Base-by-base conservation (phyloP, 2,329 filamentous ascomycete species). In the Sporothrix dimorphospora region DNA sequence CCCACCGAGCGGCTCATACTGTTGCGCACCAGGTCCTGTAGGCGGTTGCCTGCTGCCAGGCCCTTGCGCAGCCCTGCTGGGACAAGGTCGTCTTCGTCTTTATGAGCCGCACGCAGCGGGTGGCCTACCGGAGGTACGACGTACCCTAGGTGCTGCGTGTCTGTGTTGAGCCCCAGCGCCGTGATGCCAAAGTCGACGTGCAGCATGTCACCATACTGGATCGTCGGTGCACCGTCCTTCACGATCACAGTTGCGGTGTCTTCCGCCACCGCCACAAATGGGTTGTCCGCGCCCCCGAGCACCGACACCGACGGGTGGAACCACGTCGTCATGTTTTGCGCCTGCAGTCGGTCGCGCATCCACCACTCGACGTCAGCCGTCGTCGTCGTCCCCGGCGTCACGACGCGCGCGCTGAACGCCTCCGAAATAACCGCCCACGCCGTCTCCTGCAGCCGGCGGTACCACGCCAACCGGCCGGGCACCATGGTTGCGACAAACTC, bases 371-470 rank as follows among this genome's bases (percentile, higher is more conserved):
- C 79, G 71, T 86, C 85, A 78, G 70, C 59, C 53, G 83, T 82
- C 2, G 82, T 85, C 24, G 84, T 84, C 63, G 74, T 73, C 0
- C 82, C 84, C 0, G 85, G 83, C 21, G 75, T 75, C 67, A 86
- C 81, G 5, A 83, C 80, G 68, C 75, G 86, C 78, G 89, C 91
- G 47, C 87, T 86, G 73, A 90, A 85, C 40, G 94, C 87, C 76
- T 88, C 91, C 76, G 92, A 86, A 78, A 96, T 95, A 66, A 95
- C 86, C 0, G 92, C 83, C 85, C 85, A 86, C 0, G 83, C 81
- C n/a, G 84, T 86, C 77, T 85, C 83, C 81, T 83, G 82, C 77
- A 86, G 77, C 67, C 79, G 79, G 19, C 76, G 76, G 75, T 86
- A 86, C 83, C 82, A 85, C 0, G 74, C 76, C 55, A 85, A 75